Base-by-base conservation (phyloP, 345 rosid species). In the Crucihimalaya himalaica region DNA sequence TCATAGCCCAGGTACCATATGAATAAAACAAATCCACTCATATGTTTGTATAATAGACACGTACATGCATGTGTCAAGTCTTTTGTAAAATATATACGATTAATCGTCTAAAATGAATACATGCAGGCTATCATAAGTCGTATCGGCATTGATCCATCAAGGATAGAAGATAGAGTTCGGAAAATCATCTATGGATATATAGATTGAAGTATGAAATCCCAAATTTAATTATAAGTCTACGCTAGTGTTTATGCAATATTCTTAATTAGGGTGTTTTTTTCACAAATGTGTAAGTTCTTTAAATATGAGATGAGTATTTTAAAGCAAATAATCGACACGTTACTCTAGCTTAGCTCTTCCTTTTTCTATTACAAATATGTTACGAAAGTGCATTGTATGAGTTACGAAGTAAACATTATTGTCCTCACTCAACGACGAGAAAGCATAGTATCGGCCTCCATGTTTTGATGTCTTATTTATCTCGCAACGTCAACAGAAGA, bases 111-210 rank as follows among this genome's bases (percentile, higher is more conserved):
- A 21, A 8, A 46, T 37, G 72, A 32, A 25, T 48, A 18, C 48
- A 25, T 74, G 67, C 79, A 76, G 80, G 75, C 80, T 48, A 45
- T 35, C 18, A 19, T 70, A 53, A 27, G 19, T 76, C 51, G 75
- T 45, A 76, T 76, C 2, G 66, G 75, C 7, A 54, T 76, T 39
- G 80, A 63, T 54, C 52, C 71, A 43, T 76, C 53, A 32, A 64
- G 58, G 51, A 70, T 76, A 10, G 75, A 68, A 47, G 46, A 54
- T 66, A 76, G 43, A 53, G 7, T 70, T 19, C 19, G 58, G 35
- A 21, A 62, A 13, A 61, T 76, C 8, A 76, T 76, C 23, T 61
- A 34, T 52, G 29, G 27, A 58, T 55, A 2, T 19, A 20, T 13
- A 8, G 10, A 23, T 21, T 50, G 29, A 50, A 48, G 68, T 20